Percentiles rank a stretch among this genome's conserved stretches.
phyloP scores from a whole-genome alignment of 805 yeast species.

The Lachancea dasiensis region DNA sequence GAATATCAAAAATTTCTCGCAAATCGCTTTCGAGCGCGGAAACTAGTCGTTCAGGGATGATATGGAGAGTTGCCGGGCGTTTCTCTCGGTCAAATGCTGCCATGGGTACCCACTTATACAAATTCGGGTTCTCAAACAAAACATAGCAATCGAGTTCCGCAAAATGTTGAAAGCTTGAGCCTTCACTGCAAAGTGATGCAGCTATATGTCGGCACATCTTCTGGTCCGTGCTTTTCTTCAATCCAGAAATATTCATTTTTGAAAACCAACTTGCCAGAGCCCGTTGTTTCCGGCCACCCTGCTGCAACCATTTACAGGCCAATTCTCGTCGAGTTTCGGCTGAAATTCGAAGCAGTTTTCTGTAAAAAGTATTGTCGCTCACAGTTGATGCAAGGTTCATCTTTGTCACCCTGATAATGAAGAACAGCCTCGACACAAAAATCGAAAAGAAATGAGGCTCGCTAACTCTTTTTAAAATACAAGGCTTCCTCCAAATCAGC shows the following conservation, averaged over 20 bases:
- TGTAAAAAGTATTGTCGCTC: conserved; percentile 13
- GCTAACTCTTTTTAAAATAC: too few relatives aligned
- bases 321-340: conserved; percentile 16
- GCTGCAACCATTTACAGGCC: conserved; percentile 20
- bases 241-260: neutral
- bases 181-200: conserved; percentile 21
- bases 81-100: conserved; percentile 24
- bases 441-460: too few relatives aligned
- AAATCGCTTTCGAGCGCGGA: conserved; percentile 43
- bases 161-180: conserved; percentile 27
- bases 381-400: conserved; percentile 19
- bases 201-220: conserved; percentile 11
- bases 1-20: conserved; percentile 49
- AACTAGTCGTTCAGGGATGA: conserved; percentile 49
- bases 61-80: conserved; percentile 27
- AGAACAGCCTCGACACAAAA: too few relatives aligned
- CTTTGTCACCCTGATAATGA: too few relatives aligned
- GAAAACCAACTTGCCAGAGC: neutral
- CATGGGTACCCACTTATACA: conserved; percentile 34
- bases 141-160: conserved; percentile 67
- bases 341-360: conserved; percentile 20
- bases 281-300: conserved; percentile 13
- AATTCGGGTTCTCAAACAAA: conserved; percentile 51
- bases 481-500: too few relatives aligned
- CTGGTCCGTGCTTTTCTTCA: conserved; percentile 10